These are phyloP conservation scores for Ustilago shanxiensis DNA, from an alignment of 1,284 basidiomycete species.

Conservation along the genomic window DNA sequence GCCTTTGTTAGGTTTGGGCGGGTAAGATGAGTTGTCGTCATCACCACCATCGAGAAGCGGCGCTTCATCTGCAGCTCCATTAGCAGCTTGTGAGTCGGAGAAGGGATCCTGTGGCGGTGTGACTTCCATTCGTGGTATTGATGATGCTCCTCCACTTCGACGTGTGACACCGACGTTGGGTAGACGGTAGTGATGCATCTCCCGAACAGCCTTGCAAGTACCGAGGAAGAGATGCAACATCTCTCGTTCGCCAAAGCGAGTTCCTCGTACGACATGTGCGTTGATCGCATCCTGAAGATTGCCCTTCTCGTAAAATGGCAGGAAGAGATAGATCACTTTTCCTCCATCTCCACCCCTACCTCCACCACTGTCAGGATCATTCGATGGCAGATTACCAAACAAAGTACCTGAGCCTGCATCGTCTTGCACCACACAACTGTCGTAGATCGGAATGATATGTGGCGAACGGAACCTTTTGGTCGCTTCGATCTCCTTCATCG, in stretches of 20 bases:
- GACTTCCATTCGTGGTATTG: conserved; percentile 38
- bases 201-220: conserved; percentile 89
- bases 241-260: conserved; percentile 86
- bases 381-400: conserved; percentile 57
- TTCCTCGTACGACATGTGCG: conserved; percentile 83
- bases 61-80: conserved; percentile 14
- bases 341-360: conserved; percentile 41
- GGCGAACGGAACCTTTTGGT: conserved; percentile 68
- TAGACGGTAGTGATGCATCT: conserved; percentile 80
- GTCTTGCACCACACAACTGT: conserved; percentile 68
- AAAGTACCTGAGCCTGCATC: conserved; percentile 45
- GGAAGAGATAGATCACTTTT: conserved; percentile 74
- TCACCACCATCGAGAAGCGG: conserved; percentile 72
- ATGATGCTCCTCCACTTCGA: conserved; percentile 11
- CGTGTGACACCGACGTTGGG: conserved; percentile 45
- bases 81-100: conserved; percentile 24
- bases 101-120: conserved; percentile 48
- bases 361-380: conserved; percentile 51
- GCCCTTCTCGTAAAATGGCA: conserved; percentile 84
- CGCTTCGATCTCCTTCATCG: conserved; percentile 69
- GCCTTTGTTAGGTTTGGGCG: conserved; percentile 53
- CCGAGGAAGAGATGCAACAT: conserved; percentile 91
- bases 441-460: conserved; percentile 66
- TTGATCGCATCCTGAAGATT: conserved; percentile 97
- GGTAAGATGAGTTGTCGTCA: conserved; percentile 65